Base-by-base conservation (phyloP, 176 grass and related monocot genomes). In the Echinochloa phyllopogon region DNA sequence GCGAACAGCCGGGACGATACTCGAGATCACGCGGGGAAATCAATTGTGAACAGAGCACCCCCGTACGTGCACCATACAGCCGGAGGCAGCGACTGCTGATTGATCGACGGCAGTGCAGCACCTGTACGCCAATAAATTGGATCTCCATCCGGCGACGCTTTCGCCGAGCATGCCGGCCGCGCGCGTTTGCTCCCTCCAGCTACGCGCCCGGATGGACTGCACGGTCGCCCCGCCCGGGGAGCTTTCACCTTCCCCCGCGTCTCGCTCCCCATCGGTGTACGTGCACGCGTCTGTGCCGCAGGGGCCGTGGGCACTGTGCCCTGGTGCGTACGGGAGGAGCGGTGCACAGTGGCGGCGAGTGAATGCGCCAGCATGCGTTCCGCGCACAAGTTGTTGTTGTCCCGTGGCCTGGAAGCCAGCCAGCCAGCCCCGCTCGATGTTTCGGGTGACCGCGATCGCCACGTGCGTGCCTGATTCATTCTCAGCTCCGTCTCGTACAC, bases 371-470 rank as follows among this genome's bases (percentile, higher is more conserved):
- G 0, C 20, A 27, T 56, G 33, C 13, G 3, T 47, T 50, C 49
- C 29, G 29, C 29, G 29, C 0, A 15, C 53, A 1, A 25, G 58
- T 11, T 4, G n/a, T 6, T 9, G 43, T 23, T 72, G 38, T 65
- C 74, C 42, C 47, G 44, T 41, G 68, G 27, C 15, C 13, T 48
- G 75, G 74, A 88, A 50, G 53, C 37, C 37, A 48, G 2, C 37
- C 37, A 48, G 2, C 47, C 74, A 79, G 27, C 65, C 59, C 8
- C 8, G 47, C 24, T 20, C 23, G 58, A 24, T 82, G 76, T 77
- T 24, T 52, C 23, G 43, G 33, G 25, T 49, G 84, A 86, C 15
- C 24, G 78, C 65, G 40, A 86, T 83, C 58, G 65, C 58, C 45
- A 72, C 44, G 8, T 86, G 84, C 17, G 3, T 11, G 21, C 56